phyloP scores from a whole-genome alignment of 2,329 filamentous ascomycete genomes.

The Exophiala sideris region DNA sequence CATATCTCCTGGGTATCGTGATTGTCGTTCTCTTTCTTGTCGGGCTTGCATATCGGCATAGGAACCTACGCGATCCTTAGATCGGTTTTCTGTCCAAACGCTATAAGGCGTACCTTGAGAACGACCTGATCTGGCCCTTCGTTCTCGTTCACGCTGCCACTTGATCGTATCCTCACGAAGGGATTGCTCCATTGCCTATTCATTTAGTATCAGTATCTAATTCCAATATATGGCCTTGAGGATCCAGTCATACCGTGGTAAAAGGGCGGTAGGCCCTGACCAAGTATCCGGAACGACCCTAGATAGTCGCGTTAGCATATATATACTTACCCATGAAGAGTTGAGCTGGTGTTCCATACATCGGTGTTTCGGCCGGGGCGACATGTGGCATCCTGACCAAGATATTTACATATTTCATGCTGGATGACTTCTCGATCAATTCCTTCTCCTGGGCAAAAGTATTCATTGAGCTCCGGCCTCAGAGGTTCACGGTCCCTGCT shows the following conservation, averaged over 20 bases:
- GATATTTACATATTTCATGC: conserved; percentile 77
- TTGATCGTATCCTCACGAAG: conserved; percentile 46
- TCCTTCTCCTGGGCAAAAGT: conserved; percentile 75
- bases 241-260: conserved; percentile 62
- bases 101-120: conserved; percentile 22
- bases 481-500: conserved; percentile 17
- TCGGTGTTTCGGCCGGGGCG: conserved; percentile 67
- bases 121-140: conserved; percentile 18
- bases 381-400: conserved; percentile 77
- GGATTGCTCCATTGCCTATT: conserved; percentile 53
- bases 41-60: conserved; percentile 25
- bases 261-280: conserved; percentile 76
- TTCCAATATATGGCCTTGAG: background rate
- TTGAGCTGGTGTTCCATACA: conserved; percentile 48
- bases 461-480: conserved; percentile 59
- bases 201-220: conserved; percentile 6
- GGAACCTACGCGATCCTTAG: conserved; percentile 25
- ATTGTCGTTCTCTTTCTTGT: conserved; percentile 12
- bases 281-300: conserved; percentile 68
- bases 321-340: conserved; percentile 12
- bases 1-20: conserved; percentile 21
- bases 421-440: conserved; percentile 83
- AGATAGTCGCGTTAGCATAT: conserved; percentile 37
- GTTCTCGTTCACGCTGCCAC: conserved; percentile 40
- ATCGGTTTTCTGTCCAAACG: conserved; percentile 13